Conservation (phyloP, 2,329 filamentous ascomycete genomes). For the Thelonectria olida region DNA sequence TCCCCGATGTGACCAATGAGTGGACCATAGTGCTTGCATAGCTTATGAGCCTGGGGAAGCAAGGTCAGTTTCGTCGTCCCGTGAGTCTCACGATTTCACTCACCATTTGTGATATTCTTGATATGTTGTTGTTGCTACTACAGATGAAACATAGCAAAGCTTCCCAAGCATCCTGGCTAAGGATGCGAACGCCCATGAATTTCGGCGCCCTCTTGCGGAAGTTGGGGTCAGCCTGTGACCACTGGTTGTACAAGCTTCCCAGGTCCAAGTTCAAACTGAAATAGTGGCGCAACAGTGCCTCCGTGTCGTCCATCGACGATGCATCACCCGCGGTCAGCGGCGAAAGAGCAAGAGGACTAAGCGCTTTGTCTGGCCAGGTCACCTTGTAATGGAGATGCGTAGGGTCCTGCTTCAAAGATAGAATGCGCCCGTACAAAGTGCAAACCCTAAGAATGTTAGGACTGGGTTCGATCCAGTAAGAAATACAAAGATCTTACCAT, state of each 20-base stretch:
- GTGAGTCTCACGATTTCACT: constrained; percentile 1
- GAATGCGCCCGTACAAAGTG: constrained; percentile 82
- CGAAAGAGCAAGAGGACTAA: constrained; percentile 22
- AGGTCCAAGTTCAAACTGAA: constrained; percentile 87
- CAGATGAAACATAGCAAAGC: constrained; percentile 94
- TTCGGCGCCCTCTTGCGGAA: constrained; percentile 87
- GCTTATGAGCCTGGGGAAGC: constrained; percentile 74
- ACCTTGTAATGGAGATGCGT: constrained; percentile 82
- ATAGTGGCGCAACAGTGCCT: constrained; percentile 81
- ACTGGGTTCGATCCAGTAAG: not conserved
- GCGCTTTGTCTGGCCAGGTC: constrained; percentile 60
- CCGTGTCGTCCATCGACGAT: constrained; percentile 70
- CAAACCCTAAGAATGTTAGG: constrained; percentile 68
- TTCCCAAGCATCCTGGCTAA: constrained; percentile 97
- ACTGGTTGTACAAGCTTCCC: constrained; percentile 80
- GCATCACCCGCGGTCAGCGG: constrained; percentile 2
- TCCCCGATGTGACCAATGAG: constrained; percentile 76
- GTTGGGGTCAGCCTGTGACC: constrained; percentile 86
- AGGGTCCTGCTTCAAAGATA: constrained; percentile 85
- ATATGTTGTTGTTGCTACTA: constrained; percentile 98
- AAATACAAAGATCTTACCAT: constrained; percentile 65
- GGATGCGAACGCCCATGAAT: constrained; percentile 90
- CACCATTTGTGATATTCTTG: constrained; percentile 94
- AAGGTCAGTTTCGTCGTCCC: not conserved
- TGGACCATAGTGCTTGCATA: constrained; percentile 86